Evolutionary conservation across 176 grass and related monocot genomes (phyloP).

Genomic region (Saccharum spontaneum): DNA sequence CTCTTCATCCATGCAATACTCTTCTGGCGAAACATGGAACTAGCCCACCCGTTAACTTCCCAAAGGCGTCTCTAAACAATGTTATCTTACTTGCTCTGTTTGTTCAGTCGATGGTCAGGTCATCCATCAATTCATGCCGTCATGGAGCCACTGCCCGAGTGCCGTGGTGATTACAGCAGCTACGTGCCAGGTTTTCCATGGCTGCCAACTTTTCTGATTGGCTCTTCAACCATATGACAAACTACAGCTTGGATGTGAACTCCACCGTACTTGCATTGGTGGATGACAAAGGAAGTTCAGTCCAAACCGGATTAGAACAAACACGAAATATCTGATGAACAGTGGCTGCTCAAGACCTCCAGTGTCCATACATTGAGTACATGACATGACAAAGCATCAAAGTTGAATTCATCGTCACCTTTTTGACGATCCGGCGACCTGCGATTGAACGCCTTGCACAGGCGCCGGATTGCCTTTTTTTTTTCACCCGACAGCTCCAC

Average conservation of each 20-base stretch:
- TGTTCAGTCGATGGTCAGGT: background rate
- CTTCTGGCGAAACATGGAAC: constrained; percentile 1
- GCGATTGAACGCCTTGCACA: background rate
- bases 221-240: background rate
- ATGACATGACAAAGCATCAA: background rate
- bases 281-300: constrained; percentile 1
- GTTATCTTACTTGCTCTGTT: constrained; percentile 40
- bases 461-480: background rate
- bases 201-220: background rate
- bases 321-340: background rate
- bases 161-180: constrained; percentile 8
- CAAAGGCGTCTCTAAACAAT: constrained; percentile 22
- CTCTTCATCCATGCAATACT: background rate
- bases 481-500: constrained; percentile 8
- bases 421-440: background rate
- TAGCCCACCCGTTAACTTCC: background rate
- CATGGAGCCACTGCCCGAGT: background rate
- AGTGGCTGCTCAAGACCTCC: background rate
- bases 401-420: background rate
- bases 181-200: constrained; percentile 11
- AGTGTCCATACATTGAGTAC: background rate
- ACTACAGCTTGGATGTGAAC: background rate
- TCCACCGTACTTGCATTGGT: background rate
- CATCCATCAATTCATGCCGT: background rate
- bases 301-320: constrained; percentile 19